These are phyloP conservation scores for Candida suzukii DNA, from an alignment of 805 yeast genomes.

Conservation along the genomic window DNA sequence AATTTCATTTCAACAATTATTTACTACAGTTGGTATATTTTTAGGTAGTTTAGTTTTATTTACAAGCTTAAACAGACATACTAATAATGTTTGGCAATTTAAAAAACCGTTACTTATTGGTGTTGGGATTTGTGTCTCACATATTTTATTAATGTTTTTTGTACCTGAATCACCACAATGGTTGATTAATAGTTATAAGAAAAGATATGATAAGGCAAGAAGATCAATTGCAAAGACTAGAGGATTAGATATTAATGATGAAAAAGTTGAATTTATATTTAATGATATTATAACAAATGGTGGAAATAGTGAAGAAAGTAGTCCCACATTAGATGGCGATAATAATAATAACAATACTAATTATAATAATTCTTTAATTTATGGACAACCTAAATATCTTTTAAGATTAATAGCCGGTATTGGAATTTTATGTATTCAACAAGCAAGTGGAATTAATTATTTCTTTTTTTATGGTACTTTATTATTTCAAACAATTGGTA, in stretches of 20 bases:
- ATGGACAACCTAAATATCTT: conserved; percentile 24
- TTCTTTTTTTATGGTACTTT: conserved; percentile 62
- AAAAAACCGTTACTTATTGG: conserved; percentile 16
- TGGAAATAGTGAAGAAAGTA: neutral
- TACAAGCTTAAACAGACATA: conserved; percentile 7
- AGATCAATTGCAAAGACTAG: conserved; percentile 14
- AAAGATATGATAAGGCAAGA: conserved; percentile 8
- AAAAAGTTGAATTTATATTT: neutral
- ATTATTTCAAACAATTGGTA: conserved; percentile 44
- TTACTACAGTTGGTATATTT: conserved; percentile 27
- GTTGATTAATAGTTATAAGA: conserved; percentile 7
- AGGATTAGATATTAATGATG: neutral
- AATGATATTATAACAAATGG: neutral
- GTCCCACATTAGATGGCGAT: neutral
- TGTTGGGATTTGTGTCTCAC: conserved; percentile 7
- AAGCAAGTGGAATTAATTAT: conserved; percentile 60
- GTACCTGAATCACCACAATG: conserved; percentile 30
- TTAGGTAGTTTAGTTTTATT: conserved; percentile 21
- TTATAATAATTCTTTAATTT: conserved; percentile 5
- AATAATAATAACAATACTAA: conserved; percentile 3
- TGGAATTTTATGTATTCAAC: conserved; percentile 28
- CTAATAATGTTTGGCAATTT: conserved; percentile 13
- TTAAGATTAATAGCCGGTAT: conserved; percentile 23
- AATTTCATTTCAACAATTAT: conserved; percentile 25
- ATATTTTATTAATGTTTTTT: conserved; percentile 13